phyloP scores from a whole-genome alignment of 2,329 filamentous ascomycete species.

The Ophiostoma ulmi region DNA sequence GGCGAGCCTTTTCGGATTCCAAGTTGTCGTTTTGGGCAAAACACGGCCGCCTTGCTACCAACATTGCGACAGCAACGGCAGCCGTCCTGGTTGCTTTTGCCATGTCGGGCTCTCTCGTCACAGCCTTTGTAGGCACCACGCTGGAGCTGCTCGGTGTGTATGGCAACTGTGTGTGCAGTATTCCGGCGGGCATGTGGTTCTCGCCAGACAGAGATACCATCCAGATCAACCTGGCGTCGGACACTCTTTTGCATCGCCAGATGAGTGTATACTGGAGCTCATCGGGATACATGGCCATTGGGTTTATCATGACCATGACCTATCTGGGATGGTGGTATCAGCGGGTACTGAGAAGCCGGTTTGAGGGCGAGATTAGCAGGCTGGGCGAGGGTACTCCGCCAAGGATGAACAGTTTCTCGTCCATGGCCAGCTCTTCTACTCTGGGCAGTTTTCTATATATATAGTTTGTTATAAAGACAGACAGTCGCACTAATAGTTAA shows the following conservation, averaged over 20 bases:
- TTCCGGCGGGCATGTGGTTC: constrained; percentile 14
- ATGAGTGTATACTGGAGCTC: constrained; percentile 17
- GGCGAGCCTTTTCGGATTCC: constrained; percentile 11
- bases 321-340: constrained; percentile 19
- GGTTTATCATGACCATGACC: constrained; percentile 11
- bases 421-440: background rate
- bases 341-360: constrained; percentile 13
- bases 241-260: constrained; percentile 15
- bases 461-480: background rate
- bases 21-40: background rate
- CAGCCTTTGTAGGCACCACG: constrained; percentile 11
- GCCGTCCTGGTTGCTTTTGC: background rate
- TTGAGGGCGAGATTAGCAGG: constrained; percentile 16
- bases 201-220: background rate
- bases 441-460: background rate
- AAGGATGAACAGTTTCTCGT: background rate
- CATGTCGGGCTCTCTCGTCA: background rate
- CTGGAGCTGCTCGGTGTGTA: constrained; percentile 15
- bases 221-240: constrained; percentile 12
- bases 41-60: background rate
- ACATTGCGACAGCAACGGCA: background rate
- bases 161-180: constrained; percentile 15
- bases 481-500: background rate
- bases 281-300: constrained; percentile 14
- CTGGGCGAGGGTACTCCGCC: background rate